Base-by-base conservation (phyloP, 371 early-diverging fungal species). In the Circinella minor region DNA sequence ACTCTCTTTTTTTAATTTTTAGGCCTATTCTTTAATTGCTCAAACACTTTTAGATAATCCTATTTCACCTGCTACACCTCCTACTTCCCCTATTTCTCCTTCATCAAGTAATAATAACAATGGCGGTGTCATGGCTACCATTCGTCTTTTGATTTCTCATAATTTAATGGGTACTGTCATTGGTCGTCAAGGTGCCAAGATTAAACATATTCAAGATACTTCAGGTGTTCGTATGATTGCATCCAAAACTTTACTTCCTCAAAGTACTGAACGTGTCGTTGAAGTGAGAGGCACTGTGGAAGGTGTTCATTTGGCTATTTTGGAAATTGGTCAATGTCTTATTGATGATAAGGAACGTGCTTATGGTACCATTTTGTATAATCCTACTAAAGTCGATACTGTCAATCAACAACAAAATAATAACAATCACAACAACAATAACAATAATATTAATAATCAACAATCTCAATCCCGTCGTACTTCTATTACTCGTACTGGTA, bases 151-250 rank as follows among this genome's bases (percentile, higher is more conserved):
- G 74, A 90, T 95, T 70, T 90, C 94, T 38, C 93, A 95, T 76
- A 90, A 90, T 74, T 79, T 94, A 61, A 93, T 95, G 92, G 95
- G 95, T 34, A 91, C 93, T 18, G 89, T 95, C 67, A 95, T 95
- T 77, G 95, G 95, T 64, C 91, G 92, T 66, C 92, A 92, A 76
- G 95, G 95, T 46, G 79, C 88, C 62, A 93, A 92, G 82, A 95
- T 95, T 75, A 93, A 94, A 81, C 90, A 92, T 71, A 93, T 95
- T 68, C 95, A 94, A 82, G 94, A 95, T 71, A 77, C 84, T 27
- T 90, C 93, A 11, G 92, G 93, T 62, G 91, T 91, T 34, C 91
- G 92, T 67, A 89, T 94, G 86, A 90, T 91, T 47, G 94, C 94
- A 36, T 89, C 92, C 71, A 95, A 95, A 75, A 93, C 94, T 61